Conservation (phyloP, 176 grass and related monocot species). For the Juncus inflexus region DNA sequence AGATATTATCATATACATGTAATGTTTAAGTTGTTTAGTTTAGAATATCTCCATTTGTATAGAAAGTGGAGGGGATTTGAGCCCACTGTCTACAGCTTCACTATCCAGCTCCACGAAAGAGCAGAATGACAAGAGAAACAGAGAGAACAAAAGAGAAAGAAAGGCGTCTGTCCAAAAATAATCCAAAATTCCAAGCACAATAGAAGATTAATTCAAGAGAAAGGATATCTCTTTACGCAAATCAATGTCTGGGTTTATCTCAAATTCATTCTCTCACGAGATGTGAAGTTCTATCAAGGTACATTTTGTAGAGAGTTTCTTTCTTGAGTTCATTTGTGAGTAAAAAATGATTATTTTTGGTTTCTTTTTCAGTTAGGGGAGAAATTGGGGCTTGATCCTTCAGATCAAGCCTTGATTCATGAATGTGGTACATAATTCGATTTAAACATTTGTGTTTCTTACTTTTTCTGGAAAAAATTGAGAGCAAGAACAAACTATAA, state of each 20-base stretch:
- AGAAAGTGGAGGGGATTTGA: too few species aligned
- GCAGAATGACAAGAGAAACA: slow-evolving; percentile 18
- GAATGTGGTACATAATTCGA: slow-evolving; percentile 12
- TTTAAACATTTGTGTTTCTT: background rate
- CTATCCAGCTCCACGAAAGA: slow-evolving; percentile 17
- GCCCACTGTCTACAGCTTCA: background rate
- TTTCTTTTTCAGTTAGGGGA: slow-evolving; percentile 1
- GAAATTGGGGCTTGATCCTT: slow-evolving; percentile 8
- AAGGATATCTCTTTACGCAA: slow-evolving; percentile 1
- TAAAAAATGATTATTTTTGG: too few species aligned
- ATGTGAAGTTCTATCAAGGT: slow-evolving; percentile 14
- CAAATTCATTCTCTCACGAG: slow-evolving; percentile 21
- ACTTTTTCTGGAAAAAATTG: slow-evolving; percentile 16
- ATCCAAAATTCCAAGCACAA: slow-evolving; percentile 21
- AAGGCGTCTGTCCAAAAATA: slow-evolving; percentile 22
- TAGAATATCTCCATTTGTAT: too few species aligned
- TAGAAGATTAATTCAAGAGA: slow-evolving; percentile 21
- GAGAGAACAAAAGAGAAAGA: slow-evolving; percentile 12
- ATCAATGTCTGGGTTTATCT: slow-evolving; percentile 11
- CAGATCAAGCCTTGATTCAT: background rate
- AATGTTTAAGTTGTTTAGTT: too few species aligned
- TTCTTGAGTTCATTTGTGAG: slow-evolving; percentile 7
- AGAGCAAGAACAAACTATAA: slow-evolving; percentile 8
- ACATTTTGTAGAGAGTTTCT: background rate
- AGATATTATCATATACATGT: too few species aligned